Conservation (phyloP, 257 asterid genomes). For the Salvia hispanica region DNA sequence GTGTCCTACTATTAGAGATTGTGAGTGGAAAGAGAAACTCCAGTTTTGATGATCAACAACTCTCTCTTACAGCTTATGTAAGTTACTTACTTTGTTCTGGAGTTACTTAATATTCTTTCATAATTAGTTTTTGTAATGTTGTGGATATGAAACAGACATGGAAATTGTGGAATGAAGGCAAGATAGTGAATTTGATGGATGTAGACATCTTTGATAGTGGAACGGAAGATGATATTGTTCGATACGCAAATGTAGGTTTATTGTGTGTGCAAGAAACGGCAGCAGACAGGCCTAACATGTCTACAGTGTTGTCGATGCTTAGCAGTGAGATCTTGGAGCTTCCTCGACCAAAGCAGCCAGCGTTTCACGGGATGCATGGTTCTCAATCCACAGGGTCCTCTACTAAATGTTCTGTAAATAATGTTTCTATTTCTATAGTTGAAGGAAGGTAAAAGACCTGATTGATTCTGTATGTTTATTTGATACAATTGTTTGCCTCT, state of each 20-base stretch:
- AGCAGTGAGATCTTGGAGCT: constrained; percentile 38
- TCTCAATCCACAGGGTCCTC: not conserved
- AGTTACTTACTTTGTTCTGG: constrained; percentile 17
- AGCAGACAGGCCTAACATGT: constrained; percentile 47
- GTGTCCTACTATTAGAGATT: constrained; percentile 43
- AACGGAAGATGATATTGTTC: constrained; percentile 38
- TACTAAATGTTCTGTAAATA: constrained; percentile 15
- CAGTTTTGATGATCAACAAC: constrained; percentile 28
- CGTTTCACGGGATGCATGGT: constrained; percentile 24
- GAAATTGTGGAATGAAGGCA: constrained; percentile 42
- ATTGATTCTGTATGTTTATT: not conserved
- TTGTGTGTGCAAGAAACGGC: constrained; percentile 62
- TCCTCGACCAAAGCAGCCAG: constrained; percentile 36
- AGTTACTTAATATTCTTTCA: not conserved
- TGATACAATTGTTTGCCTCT: not conserved
- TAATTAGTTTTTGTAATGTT: too few relatives aligned
- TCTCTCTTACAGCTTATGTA: constrained; percentile 52
- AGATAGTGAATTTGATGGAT: constrained; percentile 31
- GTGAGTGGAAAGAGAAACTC: constrained; percentile 31
- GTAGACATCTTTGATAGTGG: constrained; percentile 29
- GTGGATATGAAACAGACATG: constrained; percentile 30
- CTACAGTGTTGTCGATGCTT: constrained; percentile 51
- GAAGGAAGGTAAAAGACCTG: constrained; percentile 24
- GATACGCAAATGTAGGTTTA: constrained; percentile 45
- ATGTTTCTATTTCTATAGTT: constrained; percentile 14